These are phyloP conservation scores for Durotheca rogersii DNA, from an alignment of 495 filamentous ascomycete genomes.

Conservation along the genomic window DNA sequence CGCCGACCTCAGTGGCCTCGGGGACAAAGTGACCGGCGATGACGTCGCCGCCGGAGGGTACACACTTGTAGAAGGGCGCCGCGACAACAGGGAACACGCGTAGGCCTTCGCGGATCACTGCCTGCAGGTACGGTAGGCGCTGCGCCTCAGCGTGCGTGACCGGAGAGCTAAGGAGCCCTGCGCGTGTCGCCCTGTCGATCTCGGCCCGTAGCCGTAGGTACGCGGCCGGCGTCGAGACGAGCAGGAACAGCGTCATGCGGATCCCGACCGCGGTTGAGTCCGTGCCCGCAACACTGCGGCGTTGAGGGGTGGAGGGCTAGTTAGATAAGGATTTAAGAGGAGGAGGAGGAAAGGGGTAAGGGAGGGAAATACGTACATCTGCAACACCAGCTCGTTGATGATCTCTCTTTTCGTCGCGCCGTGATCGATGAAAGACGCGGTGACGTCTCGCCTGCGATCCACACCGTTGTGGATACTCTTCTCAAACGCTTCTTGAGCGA, in stretches of 20 bases:
- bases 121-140: constrained; percentile 48
- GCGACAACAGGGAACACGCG: constrained; percentile 42
- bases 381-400: constrained; percentile 42
- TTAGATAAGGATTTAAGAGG: background rate
- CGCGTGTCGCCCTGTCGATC: constrained; percentile 46
- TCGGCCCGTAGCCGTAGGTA: constrained; percentile 59
- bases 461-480: constrained; percentile 28
- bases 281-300: constrained; percentile 54
- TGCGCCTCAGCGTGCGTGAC: constrained; percentile 43
- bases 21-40: constrained; percentile 33
- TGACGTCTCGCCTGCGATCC: constrained; percentile 37
- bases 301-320: constrained; percentile 5
- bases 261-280: constrained; percentile 63
- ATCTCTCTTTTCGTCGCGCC: constrained; percentile 42
- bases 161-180: constrained; percentile 28
- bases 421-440: constrained; percentile 48
- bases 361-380: constrained; percentile 38
- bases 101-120: constrained; percentile 49
- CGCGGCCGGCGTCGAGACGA: constrained; percentile 46
- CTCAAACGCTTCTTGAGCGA: constrained; percentile 39
- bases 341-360: background rate
- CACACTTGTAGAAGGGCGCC: constrained; percentile 33
- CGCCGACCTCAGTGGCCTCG: constrained; percentile 31
- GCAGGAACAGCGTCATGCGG: constrained; percentile 54
- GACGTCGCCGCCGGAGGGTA: constrained; percentile 29